Conservation (phyloP, 495 filamentous ascomycete species). For the Aspergillus sparsus region DNA sequence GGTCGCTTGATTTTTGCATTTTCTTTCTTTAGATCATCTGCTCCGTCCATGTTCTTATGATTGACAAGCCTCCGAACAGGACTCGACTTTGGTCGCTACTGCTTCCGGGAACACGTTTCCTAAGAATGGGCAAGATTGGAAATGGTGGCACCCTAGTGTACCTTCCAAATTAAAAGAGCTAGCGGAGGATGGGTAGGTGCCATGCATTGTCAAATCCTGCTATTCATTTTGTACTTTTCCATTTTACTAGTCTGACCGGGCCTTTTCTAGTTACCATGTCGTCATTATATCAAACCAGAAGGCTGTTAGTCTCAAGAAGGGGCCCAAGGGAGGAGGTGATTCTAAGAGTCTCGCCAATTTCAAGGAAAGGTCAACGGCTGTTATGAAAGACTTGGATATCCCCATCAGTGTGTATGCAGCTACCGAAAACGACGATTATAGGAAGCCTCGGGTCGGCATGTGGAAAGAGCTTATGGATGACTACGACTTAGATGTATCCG, state of each 20-base stretch:
- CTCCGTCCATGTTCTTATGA: not conserved
- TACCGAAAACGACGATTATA: constrained; percentile 72
- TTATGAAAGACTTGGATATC: constrained; percentile 71
- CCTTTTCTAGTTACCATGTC: constrained; percentile 63
- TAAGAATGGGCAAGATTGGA: constrained; percentile 76
- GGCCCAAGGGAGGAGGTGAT: constrained; percentile 69
- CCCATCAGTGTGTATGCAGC: constrained; percentile 84
- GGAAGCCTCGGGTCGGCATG: constrained; percentile 88
- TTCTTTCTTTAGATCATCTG: not conserved
- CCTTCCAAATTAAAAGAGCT: constrained; percentile 64
- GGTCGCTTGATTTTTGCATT: constrained; percentile 27
- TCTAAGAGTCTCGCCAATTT: constrained; percentile 68
- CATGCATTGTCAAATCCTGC: not conserved
- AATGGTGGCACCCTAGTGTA: constrained; percentile 84
- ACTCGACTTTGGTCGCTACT: constrained; percentile 82
- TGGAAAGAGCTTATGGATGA: constrained; percentile 82
- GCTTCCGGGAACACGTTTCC: constrained; percentile 79
- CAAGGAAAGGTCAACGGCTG: constrained; percentile 71
- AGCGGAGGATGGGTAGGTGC: constrained; percentile 66
- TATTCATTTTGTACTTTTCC: not conserved
- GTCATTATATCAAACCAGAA: constrained; percentile 87
- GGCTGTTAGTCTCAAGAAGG: constrained; percentile 70
- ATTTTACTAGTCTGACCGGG: constrained; percentile 4
- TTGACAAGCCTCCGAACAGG: constrained; percentile 48
- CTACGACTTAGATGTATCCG: constrained; percentile 62